These are phyloP conservation scores for Cytospora piceicola DNA, from an alignment of 2,329 filamentous ascomycete species.

Conservation along the genomic window DNA sequence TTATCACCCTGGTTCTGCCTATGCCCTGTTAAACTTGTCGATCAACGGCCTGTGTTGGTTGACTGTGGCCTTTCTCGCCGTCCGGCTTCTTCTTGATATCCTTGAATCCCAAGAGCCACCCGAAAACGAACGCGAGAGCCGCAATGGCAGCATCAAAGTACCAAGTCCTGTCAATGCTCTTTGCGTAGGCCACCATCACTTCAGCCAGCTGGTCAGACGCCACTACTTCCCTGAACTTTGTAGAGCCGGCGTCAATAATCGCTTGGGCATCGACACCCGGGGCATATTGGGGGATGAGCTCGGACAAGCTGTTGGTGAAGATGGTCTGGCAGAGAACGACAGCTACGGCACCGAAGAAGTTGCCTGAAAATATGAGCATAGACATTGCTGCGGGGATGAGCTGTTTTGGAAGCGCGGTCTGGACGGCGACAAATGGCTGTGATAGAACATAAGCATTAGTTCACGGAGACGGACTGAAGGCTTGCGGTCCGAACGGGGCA, in stretches of 20 bases:
- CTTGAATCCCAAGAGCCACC: not conserved
- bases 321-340: not conserved
- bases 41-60: too few species aligned
- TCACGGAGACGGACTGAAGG: too few species aligned
- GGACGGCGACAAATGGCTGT: not conserved
- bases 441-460: too few species aligned
- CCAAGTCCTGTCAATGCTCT: not conserved
- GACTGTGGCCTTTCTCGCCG: not conserved
- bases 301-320: conserved; percentile 8
- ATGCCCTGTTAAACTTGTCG: too few species aligned
- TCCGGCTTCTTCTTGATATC: conserved; percentile 4
- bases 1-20: too few species aligned
- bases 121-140: not conserved
- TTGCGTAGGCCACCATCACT: conserved; percentile 2
- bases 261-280: not conserved
- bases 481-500: too few species aligned
- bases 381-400: conserved; percentile 4
- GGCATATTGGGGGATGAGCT: not conserved
- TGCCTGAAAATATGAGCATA: not conserved
- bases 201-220: not conserved
- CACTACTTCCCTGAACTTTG: not conserved
- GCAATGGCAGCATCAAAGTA: conserved; percentile 8
- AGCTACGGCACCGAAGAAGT: not conserved
- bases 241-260: not conserved
- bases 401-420: not conserved